Conservation (phyloP, 371 early-diverging fungal genomes). For the Caulochytrium protostelioides region DNA sequence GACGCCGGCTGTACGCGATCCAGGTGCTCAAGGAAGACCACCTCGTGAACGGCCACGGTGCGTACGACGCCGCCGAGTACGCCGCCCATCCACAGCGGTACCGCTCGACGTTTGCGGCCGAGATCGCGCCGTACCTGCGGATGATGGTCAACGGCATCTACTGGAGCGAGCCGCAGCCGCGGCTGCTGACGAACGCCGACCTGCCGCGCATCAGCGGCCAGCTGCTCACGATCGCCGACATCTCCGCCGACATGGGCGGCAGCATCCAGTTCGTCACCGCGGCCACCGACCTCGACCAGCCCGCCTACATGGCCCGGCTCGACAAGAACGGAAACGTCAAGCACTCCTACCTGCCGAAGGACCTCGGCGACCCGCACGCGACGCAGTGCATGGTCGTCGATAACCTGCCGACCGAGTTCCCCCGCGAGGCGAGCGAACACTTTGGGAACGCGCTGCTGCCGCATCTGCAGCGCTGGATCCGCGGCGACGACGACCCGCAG, state of each 20-base stretch:
- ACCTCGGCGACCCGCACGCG: too few species aligned
- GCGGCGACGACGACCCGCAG: too few species aligned
- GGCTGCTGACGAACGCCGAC: conserved; percentile 55
- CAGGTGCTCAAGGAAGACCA: conserved; percentile 78
- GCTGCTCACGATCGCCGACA: conserved; percentile 72
- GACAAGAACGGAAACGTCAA: too few species aligned
- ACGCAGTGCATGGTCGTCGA: conserved; percentile 91
- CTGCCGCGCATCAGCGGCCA: conserved; percentile 33
- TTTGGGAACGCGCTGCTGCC: conserved; percentile 72
- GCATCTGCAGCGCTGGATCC: too few species aligned
- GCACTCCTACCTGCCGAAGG: too few species aligned
- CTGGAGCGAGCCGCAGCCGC: conserved; percentile 76
- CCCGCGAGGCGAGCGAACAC: conserved; percentile 73
- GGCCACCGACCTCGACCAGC: conserved; percentile 66
- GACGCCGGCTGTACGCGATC: conserved; percentile 53
- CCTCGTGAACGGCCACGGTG: conserved; percentile 41
- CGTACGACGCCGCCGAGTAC: conserved; percentile 44
- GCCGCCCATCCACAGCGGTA: conserved; percentile 55
- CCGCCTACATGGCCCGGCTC: conserved; percentile 85
- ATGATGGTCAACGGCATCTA: conserved; percentile 84
- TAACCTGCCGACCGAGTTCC: conserved; percentile 86
- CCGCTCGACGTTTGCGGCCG: conserved; percentile 10
- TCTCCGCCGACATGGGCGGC: conserved; percentile 82
- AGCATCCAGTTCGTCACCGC: conserved; percentile 41
- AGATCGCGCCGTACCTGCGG: conserved; percentile 74